Base-by-base conservation (phyloP, 129 eudicot species). In the Tagetes patula region DNA sequence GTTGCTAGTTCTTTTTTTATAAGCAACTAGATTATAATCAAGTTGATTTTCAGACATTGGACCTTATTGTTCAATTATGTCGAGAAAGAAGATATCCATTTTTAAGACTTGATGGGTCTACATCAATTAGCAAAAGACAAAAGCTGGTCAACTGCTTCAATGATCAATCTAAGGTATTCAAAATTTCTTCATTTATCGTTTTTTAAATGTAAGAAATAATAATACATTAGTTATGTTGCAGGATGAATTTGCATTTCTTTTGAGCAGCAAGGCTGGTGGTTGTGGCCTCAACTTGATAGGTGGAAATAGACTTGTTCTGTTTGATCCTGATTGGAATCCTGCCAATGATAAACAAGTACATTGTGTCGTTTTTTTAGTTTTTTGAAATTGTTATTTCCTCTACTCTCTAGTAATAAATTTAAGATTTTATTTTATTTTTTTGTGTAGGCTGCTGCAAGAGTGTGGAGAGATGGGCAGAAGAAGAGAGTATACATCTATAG, bases 321-420 rank as follows among this genome's bases (percentile, higher is more conserved):
- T 95, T 79, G 99, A 95, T 79, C 99, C 99, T 70, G 99, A 95
- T 70, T 95, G 99, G 99, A 95, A 95, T 82, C 99, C 99, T 75
- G 99, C 99, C 70, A 95, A 91, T 82, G 99, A 95, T 76, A 95
- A 95, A 90, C 99, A 95, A 83, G 99, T 95, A 85, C 43, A 10
- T 49, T 12, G 48, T 41, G 13, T 5, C 50, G 6, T 20, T 2
- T 66, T 20, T 55, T 48, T 14, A 4, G 6, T 2, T 66, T 11
- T 7, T 72, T 59, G 13, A 74, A 34, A 3, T 20, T 20, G 53
- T 27, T 45, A 37, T 34, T 41, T 1, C 40, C 71, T 11, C 20
- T 48, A 20, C 27, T 20, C 27, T 42, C 27, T 54, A 38, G 46
- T 48, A 3, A 53, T 45, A 14, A 53, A 48, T 2, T 72, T 70